Percentiles rank a stretch among this genome's conserved stretches.
Conservation (phyloP, 495 filamentous ascomycete genomes). For the Cercophora sp. region DNA sequence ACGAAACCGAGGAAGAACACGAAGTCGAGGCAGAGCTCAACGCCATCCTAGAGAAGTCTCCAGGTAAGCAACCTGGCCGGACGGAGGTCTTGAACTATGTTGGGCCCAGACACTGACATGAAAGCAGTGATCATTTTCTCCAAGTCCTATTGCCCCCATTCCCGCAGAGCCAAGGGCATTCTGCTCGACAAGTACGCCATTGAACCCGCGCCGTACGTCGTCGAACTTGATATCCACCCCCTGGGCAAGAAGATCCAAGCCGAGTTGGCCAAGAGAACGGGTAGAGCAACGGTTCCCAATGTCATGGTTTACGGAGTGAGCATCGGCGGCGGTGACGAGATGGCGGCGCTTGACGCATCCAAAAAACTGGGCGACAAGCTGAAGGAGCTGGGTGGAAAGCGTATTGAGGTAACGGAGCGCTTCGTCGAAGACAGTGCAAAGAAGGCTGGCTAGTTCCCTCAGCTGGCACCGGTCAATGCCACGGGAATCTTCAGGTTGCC, state of each 20-base stretch:
- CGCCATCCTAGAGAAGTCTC: constrained; percentile 71
- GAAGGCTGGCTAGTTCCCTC: constrained; percentile 14
- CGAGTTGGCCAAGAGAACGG: constrained; percentile 65
- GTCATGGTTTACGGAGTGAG: constrained; percentile 81
- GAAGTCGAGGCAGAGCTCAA: constrained; percentile 62
- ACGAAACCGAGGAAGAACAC: constrained; percentile 54
- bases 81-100: neutral
- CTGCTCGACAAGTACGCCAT: constrained; percentile 80
- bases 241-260: constrained; percentile 68
- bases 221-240: constrained; percentile 83
- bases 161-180: constrained; percentile 74
- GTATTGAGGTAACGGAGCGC: constrained; percentile 47
- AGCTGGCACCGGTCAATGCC: neutral
- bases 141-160: constrained; percentile 87
- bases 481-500: neutral
- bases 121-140: constrained; percentile 95
- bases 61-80: constrained; percentile 56
- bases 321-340: constrained; percentile 87
- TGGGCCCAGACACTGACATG: constrained; percentile 19
- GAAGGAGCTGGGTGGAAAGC: constrained; percentile 66
- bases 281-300: constrained; percentile 85
- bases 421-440: too few species aligned
- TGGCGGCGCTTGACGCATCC: constrained; percentile 66
- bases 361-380: constrained; percentile 69
- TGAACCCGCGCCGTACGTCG: constrained; percentile 75